Evolutionary conservation across 1,139 yeast species (phyloP).

Genomic region (Candida sanyaensis): DNA sequence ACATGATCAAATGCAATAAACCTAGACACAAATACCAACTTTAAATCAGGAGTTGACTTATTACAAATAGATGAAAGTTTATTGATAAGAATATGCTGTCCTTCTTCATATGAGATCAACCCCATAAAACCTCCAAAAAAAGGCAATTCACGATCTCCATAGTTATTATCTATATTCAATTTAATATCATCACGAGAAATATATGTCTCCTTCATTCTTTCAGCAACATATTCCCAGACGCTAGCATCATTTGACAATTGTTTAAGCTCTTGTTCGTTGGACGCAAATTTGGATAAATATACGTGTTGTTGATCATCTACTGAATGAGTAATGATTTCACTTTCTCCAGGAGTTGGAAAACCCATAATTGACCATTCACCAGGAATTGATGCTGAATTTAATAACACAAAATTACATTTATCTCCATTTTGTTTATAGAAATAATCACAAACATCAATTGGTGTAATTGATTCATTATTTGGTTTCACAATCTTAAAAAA

Average conservation of each 20-base stretch:
- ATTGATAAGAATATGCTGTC: slow-evolving; percentile 45
- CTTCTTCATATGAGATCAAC: slow-evolving; percentile 83
- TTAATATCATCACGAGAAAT: slow-evolving; percentile 23
- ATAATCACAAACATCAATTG: slow-evolving; percentile 55
- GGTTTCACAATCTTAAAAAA: slow-evolving; percentile 20
- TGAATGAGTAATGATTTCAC: slow-evolving; percentile 70
- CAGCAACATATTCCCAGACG: slow-evolving; percentile 28
- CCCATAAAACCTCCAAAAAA: slow-evolving; percentile 92
- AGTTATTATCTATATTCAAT: slow-evolving; percentile 11
- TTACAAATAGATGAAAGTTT: slow-evolving; percentile 33
- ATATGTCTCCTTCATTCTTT: slow-evolving; percentile 22
- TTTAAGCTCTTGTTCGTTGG: slow-evolving; percentile 10
- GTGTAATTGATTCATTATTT: slow-evolving; percentile 16
- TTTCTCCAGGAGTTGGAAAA: slow-evolving; percentile 51
- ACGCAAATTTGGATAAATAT: slow-evolving; percentile 17
- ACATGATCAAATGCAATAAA: slow-evolving; percentile 57
- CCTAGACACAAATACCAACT: slow-evolving; percentile 71
- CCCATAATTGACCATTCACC: slow-evolving; percentile 92
- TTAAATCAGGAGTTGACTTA: slow-evolving; percentile 64
- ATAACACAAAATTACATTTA: slow-evolving; percentile 48
- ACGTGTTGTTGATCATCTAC: slow-evolving; percentile 35
- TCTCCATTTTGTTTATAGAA: slow-evolving; percentile 19
- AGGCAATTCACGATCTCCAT: slow-evolving; percentile 47
- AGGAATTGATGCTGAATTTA: slow-evolving; percentile 77
- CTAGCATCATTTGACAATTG: slow-evolving; percentile 9